Evolutionary conservation across 2,329 filamentous ascomycete species (phyloP).

Genomic region (Alternaria infectoria): DNA sequence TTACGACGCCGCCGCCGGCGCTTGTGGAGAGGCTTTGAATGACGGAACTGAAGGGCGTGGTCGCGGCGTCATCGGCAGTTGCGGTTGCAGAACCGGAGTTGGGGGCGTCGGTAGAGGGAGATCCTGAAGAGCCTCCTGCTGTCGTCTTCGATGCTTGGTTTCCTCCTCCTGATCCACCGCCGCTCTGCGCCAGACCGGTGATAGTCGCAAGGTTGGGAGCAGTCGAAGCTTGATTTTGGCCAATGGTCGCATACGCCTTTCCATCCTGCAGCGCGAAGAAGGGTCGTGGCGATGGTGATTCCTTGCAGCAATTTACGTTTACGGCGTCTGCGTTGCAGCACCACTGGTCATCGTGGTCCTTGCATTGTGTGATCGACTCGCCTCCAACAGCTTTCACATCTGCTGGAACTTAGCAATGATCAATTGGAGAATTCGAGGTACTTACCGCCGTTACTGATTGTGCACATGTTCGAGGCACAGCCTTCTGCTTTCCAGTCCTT

Average conservation of each 20-base stretch:
- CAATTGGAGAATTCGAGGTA: too few relatives aligned
- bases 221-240: slow-evolving; percentile 26
- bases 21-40: slow-evolving; percentile 28
- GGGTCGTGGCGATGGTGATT: slow-evolving; percentile 34
- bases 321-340: slow-evolving; percentile 42
- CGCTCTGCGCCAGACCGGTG: slow-evolving; percentile 28
- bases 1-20: slow-evolving; percentile 31
- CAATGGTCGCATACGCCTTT: slow-evolving; percentile 41
- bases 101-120: slow-evolving; percentile 5
- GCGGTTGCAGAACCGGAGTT: slow-evolving; percentile 1
- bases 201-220: slow-evolving; percentile 31
- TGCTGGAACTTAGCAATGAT: slow-evolving; percentile 12
- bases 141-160: slow-evolving; percentile 21
- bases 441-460: slow-evolving; percentile 43
- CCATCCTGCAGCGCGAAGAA: slow-evolving; percentile 44
- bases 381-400: slow-evolving; percentile 33
- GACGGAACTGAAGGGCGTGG: slow-evolving; percentile 31
- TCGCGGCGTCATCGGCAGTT: background rate
- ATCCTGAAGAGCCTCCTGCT: slow-evolving; percentile 1
- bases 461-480: slow-evolving; percentile 45
- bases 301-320: slow-evolving; percentile 43
- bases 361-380: slow-evolving; percentile 43
- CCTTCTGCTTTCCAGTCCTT: slow-evolving; percentile 40
- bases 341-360: slow-evolving; percentile 42
- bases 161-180: slow-evolving; percentile 13